A percentile compares a stretch with the other conserved stretches of the same genome.
phyloP scores from a whole-genome alignment of 202 grass and related monocot genomes.

The Carex sylvatica region DNA sequence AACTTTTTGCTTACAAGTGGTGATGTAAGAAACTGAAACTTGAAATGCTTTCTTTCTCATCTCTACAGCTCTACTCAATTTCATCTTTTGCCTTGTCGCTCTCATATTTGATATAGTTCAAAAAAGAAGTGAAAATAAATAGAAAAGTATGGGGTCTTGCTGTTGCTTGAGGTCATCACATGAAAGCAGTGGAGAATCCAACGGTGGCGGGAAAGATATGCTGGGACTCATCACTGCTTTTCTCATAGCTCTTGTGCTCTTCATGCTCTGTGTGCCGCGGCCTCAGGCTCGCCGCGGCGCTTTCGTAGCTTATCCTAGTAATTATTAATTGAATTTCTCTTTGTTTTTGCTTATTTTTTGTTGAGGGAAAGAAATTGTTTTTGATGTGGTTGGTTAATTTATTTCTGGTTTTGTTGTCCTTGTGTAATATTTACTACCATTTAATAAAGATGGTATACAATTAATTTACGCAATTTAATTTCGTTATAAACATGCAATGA shows the following conservation, averaged over 20 bases:
- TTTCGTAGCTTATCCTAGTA: slow-evolving; percentile 45
- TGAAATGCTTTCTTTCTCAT: slow-evolving; percentile 5
- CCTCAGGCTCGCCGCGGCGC: slow-evolving; percentile 41
- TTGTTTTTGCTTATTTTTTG: neutral
- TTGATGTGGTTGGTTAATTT: neutral
- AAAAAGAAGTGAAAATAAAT: no score
- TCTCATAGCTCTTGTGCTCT: slow-evolving; percentile 64
- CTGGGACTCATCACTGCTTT: slow-evolving; percentile 58
- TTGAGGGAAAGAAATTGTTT: neutral
- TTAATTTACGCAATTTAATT: neutral
- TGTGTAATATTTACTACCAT: neutral
- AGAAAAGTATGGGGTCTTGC: slow-evolving; percentile 48
- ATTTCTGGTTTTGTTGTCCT: neutral
- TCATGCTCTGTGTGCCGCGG: slow-evolving; percentile 49
- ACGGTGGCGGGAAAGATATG: slow-evolving; percentile 22
- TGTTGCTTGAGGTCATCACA: slow-evolving; percentile 39
- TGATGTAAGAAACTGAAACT: neutral
- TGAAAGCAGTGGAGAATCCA: slow-evolving; percentile 16
- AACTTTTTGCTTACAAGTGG: neutral
- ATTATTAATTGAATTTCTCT: neutral
- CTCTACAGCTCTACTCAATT: neutral
- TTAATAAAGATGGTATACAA: slow-evolving; percentile 9
- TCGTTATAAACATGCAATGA: neutral
- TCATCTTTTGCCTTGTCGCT: neutral
- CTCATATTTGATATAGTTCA: neutral